Evolutionary conservation across 352 stramenopile species (phyloP).

Genomic region (Thalassiosira oceanica): DNA sequence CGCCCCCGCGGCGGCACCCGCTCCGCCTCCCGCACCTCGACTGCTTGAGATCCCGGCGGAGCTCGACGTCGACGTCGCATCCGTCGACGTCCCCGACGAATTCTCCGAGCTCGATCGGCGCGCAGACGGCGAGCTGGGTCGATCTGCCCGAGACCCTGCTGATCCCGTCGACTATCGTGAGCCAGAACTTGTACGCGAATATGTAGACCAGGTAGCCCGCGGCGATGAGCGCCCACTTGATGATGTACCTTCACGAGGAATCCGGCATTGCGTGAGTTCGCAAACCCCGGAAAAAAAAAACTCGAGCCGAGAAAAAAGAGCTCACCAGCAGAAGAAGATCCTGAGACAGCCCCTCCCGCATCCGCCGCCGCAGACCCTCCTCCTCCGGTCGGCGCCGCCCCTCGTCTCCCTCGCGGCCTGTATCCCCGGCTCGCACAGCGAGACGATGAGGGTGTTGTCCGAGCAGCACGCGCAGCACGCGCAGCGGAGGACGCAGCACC

Average conservation of each 20-base stretch:
- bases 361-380: background rate
- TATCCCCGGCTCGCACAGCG: constrained; percentile 2
- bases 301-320: too few relatives aligned
- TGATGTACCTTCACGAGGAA: too few relatives aligned
- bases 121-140: background rate
- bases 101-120: constrained; percentile 3
- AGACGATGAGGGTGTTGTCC: constrained; percentile 8
- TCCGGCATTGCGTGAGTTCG: too few relatives aligned
- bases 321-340: background rate
- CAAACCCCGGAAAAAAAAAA: too few relatives aligned
- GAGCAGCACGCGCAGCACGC: constrained; percentile 10
- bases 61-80: background rate
- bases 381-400: background rate
- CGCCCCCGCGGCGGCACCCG: too few relatives aligned
- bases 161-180: background rate
- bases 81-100: constrained; percentile 1
- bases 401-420: constrained; percentile 2
- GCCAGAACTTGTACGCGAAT: background rate
- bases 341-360: background rate
- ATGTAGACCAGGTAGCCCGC: background rate
- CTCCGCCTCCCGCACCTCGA: background rate
- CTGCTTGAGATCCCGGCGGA: background rate
- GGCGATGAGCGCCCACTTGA: background rate
- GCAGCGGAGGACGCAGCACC: constrained; percentile 2
- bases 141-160: background rate